Conservation (phyloP, 768 basidiomycete genomes). For the Lactifluus pinguis region DNA sequence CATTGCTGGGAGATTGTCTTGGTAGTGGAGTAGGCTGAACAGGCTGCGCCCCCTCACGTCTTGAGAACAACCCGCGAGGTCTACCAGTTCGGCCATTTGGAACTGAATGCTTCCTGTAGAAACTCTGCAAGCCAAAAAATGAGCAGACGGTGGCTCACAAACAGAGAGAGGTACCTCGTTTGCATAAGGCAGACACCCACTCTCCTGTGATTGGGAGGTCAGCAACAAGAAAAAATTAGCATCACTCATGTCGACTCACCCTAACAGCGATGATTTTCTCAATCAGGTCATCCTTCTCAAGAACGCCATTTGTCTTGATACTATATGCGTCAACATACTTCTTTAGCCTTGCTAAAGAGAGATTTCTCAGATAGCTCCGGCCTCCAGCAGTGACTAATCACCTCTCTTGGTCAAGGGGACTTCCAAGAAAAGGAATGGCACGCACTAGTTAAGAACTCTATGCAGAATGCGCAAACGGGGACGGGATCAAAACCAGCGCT, state of each 20-base stretch:
- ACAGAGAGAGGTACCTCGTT: conserved; percentile 42
- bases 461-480: conserved; percentile 65
- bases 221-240: neutral
- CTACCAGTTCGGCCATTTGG: conserved; percentile 32
- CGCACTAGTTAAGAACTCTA: conserved; percentile 57
- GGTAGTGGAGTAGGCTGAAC: conserved; percentile 10
- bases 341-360: conserved; percentile 54
- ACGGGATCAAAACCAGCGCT: conserved; percentile 55
- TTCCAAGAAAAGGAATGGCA: conserved; percentile 1
- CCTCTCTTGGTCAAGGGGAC: conserved; percentile 1
- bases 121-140: conserved; percentile 30
- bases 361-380: conserved; percentile 42
- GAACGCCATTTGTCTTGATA: conserved; percentile 48
- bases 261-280: conserved; percentile 44
- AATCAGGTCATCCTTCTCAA: conserved; percentile 75
- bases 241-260: conserved; percentile 31
- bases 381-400: conserved; percentile 60
- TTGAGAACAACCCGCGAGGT: conserved; percentile 38
- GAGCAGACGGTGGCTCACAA: neutral
- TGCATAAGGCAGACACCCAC: conserved; percentile 50
- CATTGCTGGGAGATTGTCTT: conserved; percentile 15
- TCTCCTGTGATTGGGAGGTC: conserved; percentile 31
- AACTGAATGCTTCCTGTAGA: conserved; percentile 55
- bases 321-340: conserved; percentile 64
- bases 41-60: conserved; percentile 26